Base-by-base conservation (phyloP, 164 flowering plant species). In the Dillenia turbinata region DNA sequence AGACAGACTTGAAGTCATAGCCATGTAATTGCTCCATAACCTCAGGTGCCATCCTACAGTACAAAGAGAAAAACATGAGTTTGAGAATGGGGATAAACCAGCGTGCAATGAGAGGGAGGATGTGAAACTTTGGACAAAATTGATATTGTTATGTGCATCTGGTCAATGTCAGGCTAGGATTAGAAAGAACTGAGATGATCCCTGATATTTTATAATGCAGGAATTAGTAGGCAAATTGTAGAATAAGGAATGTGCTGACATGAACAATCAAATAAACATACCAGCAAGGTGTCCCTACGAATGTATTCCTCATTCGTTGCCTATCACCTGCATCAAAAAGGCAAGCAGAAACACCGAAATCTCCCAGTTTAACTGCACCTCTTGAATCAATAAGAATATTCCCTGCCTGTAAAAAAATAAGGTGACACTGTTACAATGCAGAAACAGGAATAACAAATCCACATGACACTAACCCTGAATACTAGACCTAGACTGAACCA, bases 211-310 rank as follows among this genome's bases (percentile, higher is more conserved):
- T 33, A 0, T 33, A 33, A 33, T 33, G 40, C 40, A 33, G 40
- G 40, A 33, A 33, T 33, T 33, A 33, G 40, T 33, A 33, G 6
- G 40, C 0, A 33, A 33, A 33, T 33, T 33, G 40, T 33, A 6
- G 40, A 46, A 45, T 19, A 16, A 17, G 57, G 45, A 46, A 59
- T 13, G 44, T 55, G 24, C 15, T 11, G 59, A 22, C 13, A 43
- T 15, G 14, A 13, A 46, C 48, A 15, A 12, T 40, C 12, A 13
- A 40, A 57, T 8, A 61, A 19, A 24, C 69, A 33, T 85, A 94
- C 99, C 99, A 94, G 78, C 99, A 94, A 64, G 99, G 99, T 43
- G 99, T 94, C 16, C 98, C 98, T 11, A 89, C 97, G 75, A 94
- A 91, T 51, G 97, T 94, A 72, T 94, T 91, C 69, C 99, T 80